Percentiles rank a stretch among this genome's conserved stretches.
phyloP scores from a whole-genome alignment of 163 green algal species.

The Botryococcus braunii region DNA sequence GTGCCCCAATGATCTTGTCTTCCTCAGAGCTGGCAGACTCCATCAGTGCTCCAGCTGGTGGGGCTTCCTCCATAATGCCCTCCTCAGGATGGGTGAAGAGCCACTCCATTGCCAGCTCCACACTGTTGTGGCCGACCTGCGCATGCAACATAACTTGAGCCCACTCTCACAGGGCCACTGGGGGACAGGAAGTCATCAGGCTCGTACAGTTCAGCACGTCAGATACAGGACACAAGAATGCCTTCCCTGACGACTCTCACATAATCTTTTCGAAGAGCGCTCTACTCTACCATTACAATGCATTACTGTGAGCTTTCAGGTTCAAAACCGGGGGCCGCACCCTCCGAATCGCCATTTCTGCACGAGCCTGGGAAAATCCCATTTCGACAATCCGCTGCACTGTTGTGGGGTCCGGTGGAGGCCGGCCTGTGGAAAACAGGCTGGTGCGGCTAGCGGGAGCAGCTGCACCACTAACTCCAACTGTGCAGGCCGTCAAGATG shows the following conservation, averaged over 20 bases:
- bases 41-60: too few species aligned
- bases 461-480: background rate
- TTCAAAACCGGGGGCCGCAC: conserved; percentile 20
- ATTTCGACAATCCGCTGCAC: conserved; percentile 79
- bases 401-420: background rate
- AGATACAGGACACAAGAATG: background rate
- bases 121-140: conserved; percentile 55
- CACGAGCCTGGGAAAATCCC: conserved; percentile 68
- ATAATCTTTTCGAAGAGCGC: too few species aligned
- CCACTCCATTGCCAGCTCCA: conserved; percentile 90
- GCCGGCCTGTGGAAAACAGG: background rate
- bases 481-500: conserved; percentile 22
- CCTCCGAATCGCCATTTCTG: conserved; percentile 62
- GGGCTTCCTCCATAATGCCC: too few species aligned
- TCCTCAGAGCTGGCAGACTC: too few species aligned
- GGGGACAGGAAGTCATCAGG: background rate
- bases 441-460: background rate
- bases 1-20: too few species aligned
- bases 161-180: background rate
- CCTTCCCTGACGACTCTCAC: too few species aligned
- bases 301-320: too few species aligned
- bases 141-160: background rate
- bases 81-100: conserved; percentile 74
- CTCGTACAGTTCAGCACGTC: background rate
- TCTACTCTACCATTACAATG: too few species aligned